Evolutionary conservation across 1,139 yeast species (phyloP).

Genomic region (Debaryomyces fabryi): DNA sequence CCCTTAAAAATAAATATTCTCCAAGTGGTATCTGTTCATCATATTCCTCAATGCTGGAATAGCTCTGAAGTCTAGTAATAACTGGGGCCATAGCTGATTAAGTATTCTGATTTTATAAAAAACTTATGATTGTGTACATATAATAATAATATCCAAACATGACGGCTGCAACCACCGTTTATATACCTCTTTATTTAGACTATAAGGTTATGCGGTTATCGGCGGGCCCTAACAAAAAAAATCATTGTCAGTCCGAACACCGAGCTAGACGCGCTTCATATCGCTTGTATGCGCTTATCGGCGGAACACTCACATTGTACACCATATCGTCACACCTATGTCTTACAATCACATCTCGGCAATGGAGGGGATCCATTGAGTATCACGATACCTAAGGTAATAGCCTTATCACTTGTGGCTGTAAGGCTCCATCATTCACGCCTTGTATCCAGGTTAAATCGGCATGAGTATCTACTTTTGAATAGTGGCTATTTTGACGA

Average conservation of each 20-base stretch:
- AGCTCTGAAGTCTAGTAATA: constrained; percentile 8
- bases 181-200: not conserved
- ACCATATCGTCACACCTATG: not conserved
- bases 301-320: not conserved
- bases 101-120: not conserved
- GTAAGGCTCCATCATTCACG: constrained; percentile 6
- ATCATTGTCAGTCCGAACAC: not conserved
- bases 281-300: constrained; percentile 1
- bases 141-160: not conserved
- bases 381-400: not conserved
- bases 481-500: not conserved
- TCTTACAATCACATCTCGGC: not conserved
- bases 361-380: not conserved
- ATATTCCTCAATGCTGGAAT: not conserved
- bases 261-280: not conserved
- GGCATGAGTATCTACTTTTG: not conserved
- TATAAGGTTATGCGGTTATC: constrained; percentile 3
- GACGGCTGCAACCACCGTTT: not conserved
- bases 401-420: not conserved
- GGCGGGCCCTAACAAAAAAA: not conserved
- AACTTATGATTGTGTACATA: not conserved
- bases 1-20: constrained; percentile 40
- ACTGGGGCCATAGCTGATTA: constrained; percentile 5
- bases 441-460: constrained; percentile 8
- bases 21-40: constrained; percentile 33